Evolutionary conservation across 768 basidiomycete genomes (phyloP), one percentile per base, ranked within the genome.

Genomic region (Roridomyces roridus): DNA sequence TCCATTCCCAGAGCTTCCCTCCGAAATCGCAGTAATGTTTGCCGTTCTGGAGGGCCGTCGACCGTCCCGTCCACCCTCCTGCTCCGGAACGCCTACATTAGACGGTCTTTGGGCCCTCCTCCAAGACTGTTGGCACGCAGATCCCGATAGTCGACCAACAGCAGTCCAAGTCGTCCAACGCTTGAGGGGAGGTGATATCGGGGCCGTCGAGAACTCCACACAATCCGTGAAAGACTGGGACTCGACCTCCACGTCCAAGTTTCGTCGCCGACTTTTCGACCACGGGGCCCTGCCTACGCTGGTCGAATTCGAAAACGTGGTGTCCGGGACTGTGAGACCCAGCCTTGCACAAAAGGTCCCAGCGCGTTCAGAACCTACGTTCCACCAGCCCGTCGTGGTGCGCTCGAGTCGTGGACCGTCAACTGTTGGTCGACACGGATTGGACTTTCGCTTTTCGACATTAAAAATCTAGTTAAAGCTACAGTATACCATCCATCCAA

Each of bases 71-170:
- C 55, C 47, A 15, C 3, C 15, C 11, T 50, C 29, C 9, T 44
- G 46, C 11, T 42, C 41, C 0, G 28, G 34, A 35, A 34, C 46
- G 0, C 35, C n/a, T 14, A 11, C 40, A 18, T 37, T 50, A 15
- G 21, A 50, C n/a, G 24, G 35, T 25, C 55, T 57, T 25, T 56
- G 55, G 55, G n/a, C 44, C 12, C 14, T 48, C 4, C 21, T 55
- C 8, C 17, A 55, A 40, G 21, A 35, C 20, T 55, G 54, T 37
- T 55, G 54, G 54, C 5, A 47, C n/a, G 18, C 34, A n/a, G 3
- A 26, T 12, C 29, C 39, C 0, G 37, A 28, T 31, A 41, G 11
- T 1, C 54, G 54, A 15, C 52, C 52, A 18, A 45, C 45, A 4
- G 43, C 45, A 10, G 8, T 18, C 20, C 17, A 40, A 21, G 18